Percentiles rank a stretch among this genome's conserved stretches.
These are phyloP conservation scores for Uronychia binucleata DNA, from an alignment of 73 alveolate species.

Conservation along the genomic window DNA sequence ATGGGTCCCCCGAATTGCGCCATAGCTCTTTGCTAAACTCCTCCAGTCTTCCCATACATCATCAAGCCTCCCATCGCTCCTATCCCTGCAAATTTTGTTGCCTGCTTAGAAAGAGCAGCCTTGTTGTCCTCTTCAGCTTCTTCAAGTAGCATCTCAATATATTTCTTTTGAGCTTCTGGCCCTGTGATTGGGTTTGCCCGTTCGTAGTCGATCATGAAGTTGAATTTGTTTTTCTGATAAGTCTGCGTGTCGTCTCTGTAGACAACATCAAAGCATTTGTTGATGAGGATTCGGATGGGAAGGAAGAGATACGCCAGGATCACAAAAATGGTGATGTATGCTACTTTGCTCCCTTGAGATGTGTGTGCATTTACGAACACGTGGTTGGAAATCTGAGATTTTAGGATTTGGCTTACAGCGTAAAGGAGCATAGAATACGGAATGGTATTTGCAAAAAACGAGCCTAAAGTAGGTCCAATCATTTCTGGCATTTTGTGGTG, in stretches of 20 bases:
- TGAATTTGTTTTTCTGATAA: conserved; percentile 11
- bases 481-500: conserved; percentile 55
- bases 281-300: conserved; percentile 30
- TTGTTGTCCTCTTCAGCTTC: neutral
- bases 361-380: neutral
- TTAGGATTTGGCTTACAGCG: no score
- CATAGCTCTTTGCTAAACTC: neutral
- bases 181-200: conserved; percentile 65
- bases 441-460: conserved; percentile 36
- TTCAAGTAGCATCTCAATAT: neutral
- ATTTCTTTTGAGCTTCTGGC: conserved; percentile 19
- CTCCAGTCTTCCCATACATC: neutral
- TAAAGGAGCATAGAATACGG: conserved; percentile 36
- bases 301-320: conserved; percentile 17
- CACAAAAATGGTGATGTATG: conserved; percentile 6
- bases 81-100: neutral
- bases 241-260: neutral
- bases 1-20: neutral
- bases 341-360: neutral
- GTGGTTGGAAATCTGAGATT: neutral
- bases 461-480: conserved; percentile 46
- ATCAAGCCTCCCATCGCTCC: neutral
- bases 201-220: conserved; percentile 60
- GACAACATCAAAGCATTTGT: conserved; percentile 7
- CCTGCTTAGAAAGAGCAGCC: neutral